These are phyloP conservation scores for Blastobotrys capitulatus DNA, from an alignment of 1,139 yeast species.

Conservation along the genomic window DNA sequence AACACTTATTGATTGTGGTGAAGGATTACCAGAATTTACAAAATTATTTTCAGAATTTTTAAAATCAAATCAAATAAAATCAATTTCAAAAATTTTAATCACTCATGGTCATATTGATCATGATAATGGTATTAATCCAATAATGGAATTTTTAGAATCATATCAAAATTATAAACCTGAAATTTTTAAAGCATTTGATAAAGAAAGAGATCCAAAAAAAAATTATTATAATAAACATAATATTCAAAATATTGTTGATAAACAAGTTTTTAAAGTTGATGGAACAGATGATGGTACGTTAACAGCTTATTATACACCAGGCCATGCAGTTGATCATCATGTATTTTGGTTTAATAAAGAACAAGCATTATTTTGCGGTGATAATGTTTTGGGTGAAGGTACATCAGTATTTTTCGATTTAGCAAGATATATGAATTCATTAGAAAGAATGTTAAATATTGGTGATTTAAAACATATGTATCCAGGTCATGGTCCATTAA, in stretches of 20 bases:
- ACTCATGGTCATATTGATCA: slow-evolving; percentile 41
- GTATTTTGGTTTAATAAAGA: slow-evolving; percentile 35
- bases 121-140: slow-evolving; percentile 29
- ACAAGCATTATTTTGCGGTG: slow-evolving; percentile 35
- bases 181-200: slow-evolving; percentile 14
- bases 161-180: slow-evolving; percentile 6
- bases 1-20: slow-evolving; percentile 37
- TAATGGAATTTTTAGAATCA: slow-evolving; percentile 10
- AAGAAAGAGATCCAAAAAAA: slow-evolving; percentile 2
- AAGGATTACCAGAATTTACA: slow-evolving; percentile 31
- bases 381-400: slow-evolving; percentile 38
- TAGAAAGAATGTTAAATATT: slow-evolving; percentile 26
- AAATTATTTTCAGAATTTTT: slow-evolving; percentile 25
- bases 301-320: slow-evolving; percentile 34
- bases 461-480: slow-evolving; percentile 24
- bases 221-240: background rate
- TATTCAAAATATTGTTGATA: slow-evolving; percentile 24
- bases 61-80: slow-evolving; percentile 23
- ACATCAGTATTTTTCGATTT: slow-evolving; percentile 35
- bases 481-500: slow-evolving; percentile 38
- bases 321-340: slow-evolving; percentile 37
- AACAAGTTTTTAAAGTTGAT: slow-evolving; percentile 26
- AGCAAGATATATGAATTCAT: slow-evolving; percentile 29
- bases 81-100: slow-evolving; percentile 30
- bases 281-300: slow-evolving; percentile 28